A percentile compares a stretch with the other conserved stretches of the same genome.
Conservation (phyloP, 225 moss, liverwort and hornwort genomes). For the Marchantia paleacea region DNA sequence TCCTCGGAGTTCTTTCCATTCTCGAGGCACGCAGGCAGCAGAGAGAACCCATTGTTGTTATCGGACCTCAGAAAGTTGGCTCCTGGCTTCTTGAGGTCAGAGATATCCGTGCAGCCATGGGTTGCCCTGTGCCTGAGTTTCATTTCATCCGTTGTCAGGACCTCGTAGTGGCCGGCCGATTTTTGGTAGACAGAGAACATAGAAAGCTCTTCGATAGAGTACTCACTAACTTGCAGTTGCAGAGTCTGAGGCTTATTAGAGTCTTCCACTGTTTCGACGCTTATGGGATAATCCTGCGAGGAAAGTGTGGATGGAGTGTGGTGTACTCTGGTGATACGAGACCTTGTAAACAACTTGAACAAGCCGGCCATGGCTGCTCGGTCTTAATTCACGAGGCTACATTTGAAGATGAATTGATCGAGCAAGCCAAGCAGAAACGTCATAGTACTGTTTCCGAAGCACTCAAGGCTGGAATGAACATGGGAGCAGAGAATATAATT, state of each 20-base stretch:
- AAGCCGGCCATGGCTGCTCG: conserved; percentile 52
- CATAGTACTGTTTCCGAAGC: conserved; percentile 59
- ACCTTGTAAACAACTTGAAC: conserved; percentile 42
- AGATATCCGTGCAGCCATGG: conserved; percentile 24
- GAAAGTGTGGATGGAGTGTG: conserved; percentile 44
- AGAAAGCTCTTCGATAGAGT: conserved; percentile 22
- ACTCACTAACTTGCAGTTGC: conserved; percentile 36
- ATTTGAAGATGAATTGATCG: conserved; percentile 45
- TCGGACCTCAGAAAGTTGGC: conserved; percentile 46
- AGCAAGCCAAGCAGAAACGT: conserved; percentile 43
- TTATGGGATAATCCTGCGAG: conserved; percentile 45
- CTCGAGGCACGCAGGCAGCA: conserved; percentile 31
- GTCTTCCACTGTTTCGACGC: conserved; percentile 56
- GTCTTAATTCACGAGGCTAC: conserved; percentile 60
- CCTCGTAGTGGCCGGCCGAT: conserved; percentile 5
- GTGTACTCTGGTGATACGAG: conserved; percentile 60
- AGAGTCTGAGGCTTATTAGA: conserved; percentile 35
- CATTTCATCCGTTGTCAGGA: conserved; percentile 39
- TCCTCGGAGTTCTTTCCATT: conserved; percentile 47
- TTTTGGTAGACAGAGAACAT: neutral
- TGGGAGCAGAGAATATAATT: conserved; percentile 43
- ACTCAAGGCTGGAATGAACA: conserved; percentile 38
- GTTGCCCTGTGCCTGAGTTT: conserved; percentile 35
- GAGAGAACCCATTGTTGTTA: conserved; percentile 33
- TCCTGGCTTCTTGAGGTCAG: conserved; percentile 49